Evolutionary conservation across 106 monocot species (phyloP).

Genomic region (Platanthera zijinensis): DNA sequence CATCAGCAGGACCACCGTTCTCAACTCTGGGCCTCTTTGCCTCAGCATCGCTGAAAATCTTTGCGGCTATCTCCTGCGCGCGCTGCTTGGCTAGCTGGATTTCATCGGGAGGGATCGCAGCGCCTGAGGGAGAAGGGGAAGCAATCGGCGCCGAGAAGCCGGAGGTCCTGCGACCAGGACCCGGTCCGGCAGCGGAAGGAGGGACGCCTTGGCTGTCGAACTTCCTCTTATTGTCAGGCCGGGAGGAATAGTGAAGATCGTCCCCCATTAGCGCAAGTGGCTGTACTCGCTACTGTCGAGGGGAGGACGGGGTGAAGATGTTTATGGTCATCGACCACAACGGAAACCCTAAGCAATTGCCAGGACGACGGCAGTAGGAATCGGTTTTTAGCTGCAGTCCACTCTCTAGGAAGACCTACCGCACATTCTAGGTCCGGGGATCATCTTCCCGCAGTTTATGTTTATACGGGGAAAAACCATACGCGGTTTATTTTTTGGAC

Average conservation of each 20-base stretch:
- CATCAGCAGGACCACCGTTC: slow-evolving; percentile 34
- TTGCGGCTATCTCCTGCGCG: slow-evolving; percentile 79
- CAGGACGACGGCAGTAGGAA: background rate
- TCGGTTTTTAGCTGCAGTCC: too few relatives aligned
- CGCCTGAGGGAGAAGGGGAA: slow-evolving; percentile 19
- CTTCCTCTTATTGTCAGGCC: slow-evolving; percentile 73
- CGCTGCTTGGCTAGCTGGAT: slow-evolving; percentile 79
- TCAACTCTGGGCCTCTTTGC: slow-evolving; percentile 74
- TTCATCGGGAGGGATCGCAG: slow-evolving; percentile 57
- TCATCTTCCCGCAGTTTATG: too few relatives aligned
- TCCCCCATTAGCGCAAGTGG: slow-evolving; percentile 43
- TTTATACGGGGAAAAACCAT: too few relatives aligned
- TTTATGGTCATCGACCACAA: background rate
- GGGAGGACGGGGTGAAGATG: background rate
- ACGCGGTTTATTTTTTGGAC: too few relatives aligned
- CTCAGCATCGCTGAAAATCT: slow-evolving; percentile 69
- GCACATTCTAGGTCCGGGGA: too few relatives aligned
- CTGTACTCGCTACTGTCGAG: background rate
- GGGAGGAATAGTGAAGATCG: slow-evolving; percentile 35
- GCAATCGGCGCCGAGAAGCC: slow-evolving; percentile 60
- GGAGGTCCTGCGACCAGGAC: slow-evolving; percentile 40
- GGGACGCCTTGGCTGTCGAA: slow-evolving; percentile 41
- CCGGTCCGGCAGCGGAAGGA: slow-evolving; percentile 3
- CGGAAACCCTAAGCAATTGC: background rate
- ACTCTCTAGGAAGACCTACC: too few relatives aligned